Evolutionary conservation across 805 yeast species (phyloP), one percentile per base, ranked within the genome.

Genomic region (Citeromyces matritensis): DNA sequence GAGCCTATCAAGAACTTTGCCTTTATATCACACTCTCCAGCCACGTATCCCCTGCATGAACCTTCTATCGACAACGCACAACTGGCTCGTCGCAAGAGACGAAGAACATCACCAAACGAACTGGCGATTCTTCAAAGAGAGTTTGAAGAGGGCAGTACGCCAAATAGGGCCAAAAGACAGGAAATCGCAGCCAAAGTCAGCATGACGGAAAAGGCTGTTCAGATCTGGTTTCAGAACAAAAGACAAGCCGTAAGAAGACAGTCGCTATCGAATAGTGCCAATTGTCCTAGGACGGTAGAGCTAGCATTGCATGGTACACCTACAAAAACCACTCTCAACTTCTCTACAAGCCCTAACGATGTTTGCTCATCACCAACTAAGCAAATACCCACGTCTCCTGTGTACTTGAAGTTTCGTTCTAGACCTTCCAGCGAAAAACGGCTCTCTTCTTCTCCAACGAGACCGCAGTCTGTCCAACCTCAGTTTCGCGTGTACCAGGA

Each of bases 161-260:
- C 98, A 29, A 77, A 79, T 48, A 78, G 76, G 49, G 56, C 65
- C 29, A 65, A 78, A 47, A 71, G 97, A 42, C 62, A 70, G 28
- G 80, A 76, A 40, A 81, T 91, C 40, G 95, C 97, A 4, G 53
- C 58, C 21, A 69, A 63, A 40, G 93, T 91, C 26, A 75, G 74
- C 42, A 91, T 91, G 97, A 73, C 88, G n/a, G 96, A 86, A 53
- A 84, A 86, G 52, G 95, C 96, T 2, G 94, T 91, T 24, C 98
- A 91, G 58, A 84, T 88, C 39, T 91, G 98, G 98, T 91, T 91
- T 58, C 98, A 91, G 57, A 91, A 91, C 55, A 81, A 75, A 53
- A 71, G 98, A 53, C 96, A 88, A 55, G 67, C 86, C 24, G 55
- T 78, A 39, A 68, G 85, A 45, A 71, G 75, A 42, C 40, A 40